phyloP scores from a whole-genome alignment of 148 eudicot genomes.

The Agrostemma githago region DNA sequence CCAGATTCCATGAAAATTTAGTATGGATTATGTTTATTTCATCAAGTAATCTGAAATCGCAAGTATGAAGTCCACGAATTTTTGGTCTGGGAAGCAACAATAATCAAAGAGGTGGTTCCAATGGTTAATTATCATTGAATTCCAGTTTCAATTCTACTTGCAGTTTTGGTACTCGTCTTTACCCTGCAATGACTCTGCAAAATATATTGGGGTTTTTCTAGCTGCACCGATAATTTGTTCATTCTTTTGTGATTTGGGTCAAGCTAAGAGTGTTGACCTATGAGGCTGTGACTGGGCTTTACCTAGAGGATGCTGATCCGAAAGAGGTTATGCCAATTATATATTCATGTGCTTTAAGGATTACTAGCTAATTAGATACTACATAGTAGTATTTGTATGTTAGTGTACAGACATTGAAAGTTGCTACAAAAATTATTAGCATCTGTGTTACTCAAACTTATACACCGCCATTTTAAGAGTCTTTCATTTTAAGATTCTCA shows the following conservation, averaged over 20 bases:
- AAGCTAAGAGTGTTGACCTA: slow-evolving; percentile 11
- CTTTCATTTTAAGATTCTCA: too few relatives aligned
- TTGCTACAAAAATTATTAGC: neutral
- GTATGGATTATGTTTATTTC: too few relatives aligned
- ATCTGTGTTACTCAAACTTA: neutral
- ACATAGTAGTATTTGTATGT: slow-evolving; percentile 17
- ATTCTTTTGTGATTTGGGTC: slow-evolving; percentile 32
- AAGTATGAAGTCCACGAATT: too few relatives aligned
- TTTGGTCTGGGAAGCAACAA: too few relatives aligned
- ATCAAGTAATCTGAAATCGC: too few relatives aligned
- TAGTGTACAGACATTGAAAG: slow-evolving; percentile 20
- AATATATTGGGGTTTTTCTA: slow-evolving; percentile 18
- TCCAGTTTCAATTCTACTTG: slow-evolving; percentile 28
- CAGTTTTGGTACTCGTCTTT: slow-evolving; percentile 32
- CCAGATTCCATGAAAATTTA: too few relatives aligned
- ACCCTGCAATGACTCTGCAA: slow-evolving; percentile 27
- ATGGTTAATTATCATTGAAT: too few relatives aligned
- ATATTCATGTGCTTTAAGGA: slow-evolving; percentile 1
- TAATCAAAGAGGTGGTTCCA: too few relatives aligned
- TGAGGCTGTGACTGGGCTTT: slow-evolving; percentile 10
- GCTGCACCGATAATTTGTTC: slow-evolving; percentile 21
- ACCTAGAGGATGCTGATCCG: slow-evolving; percentile 18
- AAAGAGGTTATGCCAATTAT: slow-evolving; percentile 14
- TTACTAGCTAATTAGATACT: slow-evolving; percentile 20
- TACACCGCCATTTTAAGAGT: too few relatives aligned